phyloP scores from a whole-genome alignment of 345 rosid genomes.

The Acer negundo region DNA sequence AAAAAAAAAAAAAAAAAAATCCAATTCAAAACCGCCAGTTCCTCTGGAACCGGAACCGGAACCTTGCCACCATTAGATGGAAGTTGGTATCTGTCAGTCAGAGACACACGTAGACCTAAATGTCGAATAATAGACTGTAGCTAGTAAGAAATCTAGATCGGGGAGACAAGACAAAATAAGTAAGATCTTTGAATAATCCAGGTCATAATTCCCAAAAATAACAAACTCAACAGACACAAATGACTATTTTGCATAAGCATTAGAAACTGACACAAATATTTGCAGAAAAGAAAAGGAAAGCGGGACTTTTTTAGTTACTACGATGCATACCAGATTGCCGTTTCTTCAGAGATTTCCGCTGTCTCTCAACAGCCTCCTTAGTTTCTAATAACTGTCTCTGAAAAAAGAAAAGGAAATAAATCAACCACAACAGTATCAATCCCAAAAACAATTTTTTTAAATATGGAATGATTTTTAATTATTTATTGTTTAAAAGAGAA shows the following conservation, averaged over 20 bases:
- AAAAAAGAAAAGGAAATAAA: neutral
- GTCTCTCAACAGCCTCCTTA: constrained; percentile 94
- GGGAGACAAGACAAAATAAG: neutral
- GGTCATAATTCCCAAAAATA: neutral
- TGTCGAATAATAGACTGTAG: neutral
- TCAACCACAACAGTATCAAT: constrained; percentile 1
- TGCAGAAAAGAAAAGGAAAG: neutral
- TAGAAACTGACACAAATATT: neutral
- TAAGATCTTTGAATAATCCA: constrained; percentile 4
- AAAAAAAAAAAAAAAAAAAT: too few relatives aligned
- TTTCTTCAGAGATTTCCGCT: constrained; percentile 87
- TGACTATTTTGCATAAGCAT: neutral
- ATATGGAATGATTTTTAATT: too few relatives aligned
- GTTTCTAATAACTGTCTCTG: constrained; percentile 88
- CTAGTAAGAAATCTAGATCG: neutral
- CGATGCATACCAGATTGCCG: constrained; percentile 65
- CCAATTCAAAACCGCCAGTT: too few relatives aligned
- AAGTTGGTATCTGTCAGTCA: neutral
- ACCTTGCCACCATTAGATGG: too few relatives aligned
- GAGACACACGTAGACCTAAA: neutral
- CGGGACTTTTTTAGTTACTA: constrained; percentile 1
- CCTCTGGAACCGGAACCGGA: too few relatives aligned
- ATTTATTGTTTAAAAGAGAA: neutral
- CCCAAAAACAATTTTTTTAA: neutral
- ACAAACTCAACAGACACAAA: neutral